Evolutionary conservation across 2,329 filamentous ascomycete species (phyloP).

Genomic region (Fusarium sp.): DNA sequence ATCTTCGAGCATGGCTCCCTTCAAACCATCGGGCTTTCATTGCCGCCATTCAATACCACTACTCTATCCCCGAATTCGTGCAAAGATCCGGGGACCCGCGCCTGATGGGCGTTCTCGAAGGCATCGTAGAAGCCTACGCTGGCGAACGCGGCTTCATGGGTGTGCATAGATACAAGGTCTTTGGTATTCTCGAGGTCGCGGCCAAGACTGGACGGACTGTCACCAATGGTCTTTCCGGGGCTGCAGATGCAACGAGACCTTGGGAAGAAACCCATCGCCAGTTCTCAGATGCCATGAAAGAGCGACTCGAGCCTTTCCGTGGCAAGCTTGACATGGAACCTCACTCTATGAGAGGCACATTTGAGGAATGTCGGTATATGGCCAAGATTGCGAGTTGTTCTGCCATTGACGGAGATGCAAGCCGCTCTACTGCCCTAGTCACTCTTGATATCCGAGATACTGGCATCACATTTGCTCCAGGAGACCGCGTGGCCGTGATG

Average conservation of each 20-base stretch:
- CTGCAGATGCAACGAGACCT: slow-evolving; percentile 47
- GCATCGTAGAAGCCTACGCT: slow-evolving; percentile 65
- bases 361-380: slow-evolving; percentile 64
- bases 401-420: slow-evolving; percentile 58
- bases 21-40: slow-evolving; percentile 66
- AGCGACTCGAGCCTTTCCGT: slow-evolving; percentile 49
- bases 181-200: slow-evolving; percentile 65
- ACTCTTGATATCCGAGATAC: slow-evolving; percentile 64
- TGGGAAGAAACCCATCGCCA: slow-evolving; percentile 39
- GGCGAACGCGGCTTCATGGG: slow-evolving; percentile 68
- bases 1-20: slow-evolving; percentile 64
- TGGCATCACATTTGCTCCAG: slow-evolving; percentile 64
- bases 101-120: slow-evolving; percentile 64
- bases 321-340: slow-evolving; percentile 60
- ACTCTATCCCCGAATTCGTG: slow-evolving; percentile 64
- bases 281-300: slow-evolving; percentile 38
- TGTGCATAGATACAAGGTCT: slow-evolving; percentile 67
- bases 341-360: slow-evolving; percentile 65
- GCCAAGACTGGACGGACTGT: slow-evolving; percentile 64
- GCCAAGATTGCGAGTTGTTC: slow-evolving; percentile 58
- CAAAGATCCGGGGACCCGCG: slow-evolving; percentile 60
- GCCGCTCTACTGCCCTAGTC: slow-evolving; percentile 59
- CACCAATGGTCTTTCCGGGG: slow-evolving; percentile 63
- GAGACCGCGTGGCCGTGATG: slow-evolving; percentile 65
- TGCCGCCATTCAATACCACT: slow-evolving; percentile 65